These are phyloP conservation scores for Metarhizium anisopliae DNA, from an alignment of 2,329 filamentous ascomycete genomes.

Conservation along the genomic window DNA sequence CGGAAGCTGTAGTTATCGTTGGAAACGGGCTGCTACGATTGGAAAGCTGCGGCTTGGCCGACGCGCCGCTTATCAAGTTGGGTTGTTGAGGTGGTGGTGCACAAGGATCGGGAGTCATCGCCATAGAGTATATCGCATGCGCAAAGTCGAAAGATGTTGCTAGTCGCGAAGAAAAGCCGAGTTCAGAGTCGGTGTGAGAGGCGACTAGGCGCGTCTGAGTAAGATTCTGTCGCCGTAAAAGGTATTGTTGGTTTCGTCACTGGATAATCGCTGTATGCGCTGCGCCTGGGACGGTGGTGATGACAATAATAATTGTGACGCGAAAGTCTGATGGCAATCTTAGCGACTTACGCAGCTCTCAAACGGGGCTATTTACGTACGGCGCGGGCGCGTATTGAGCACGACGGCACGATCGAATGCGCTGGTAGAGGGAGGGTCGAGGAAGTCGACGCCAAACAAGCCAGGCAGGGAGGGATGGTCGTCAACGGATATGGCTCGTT, in stretches of 20 bases:
- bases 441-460: background rate
- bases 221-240: background rate
- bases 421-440: background rate
- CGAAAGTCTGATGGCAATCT: background rate
- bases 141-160: background rate
- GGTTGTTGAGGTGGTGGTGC: conserved; percentile 11
- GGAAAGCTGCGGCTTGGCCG: conserved; percentile 14
- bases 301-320: background rate
- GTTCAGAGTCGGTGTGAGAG: background rate
- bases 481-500: background rate
- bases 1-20: conserved; percentile 18
- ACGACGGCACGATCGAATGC: conserved; percentile 2
- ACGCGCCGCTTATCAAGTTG: conserved; percentile 17
- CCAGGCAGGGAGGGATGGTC: background rate
- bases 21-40: conserved; percentile 24
- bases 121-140: conserved; percentile 19
- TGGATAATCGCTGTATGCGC: background rate
- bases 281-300: background rate
- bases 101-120: conserved; percentile 20
- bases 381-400: background rate
- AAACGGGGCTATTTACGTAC: background rate
- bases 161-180: background rate
- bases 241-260: background rate
- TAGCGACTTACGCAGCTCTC: background rate
- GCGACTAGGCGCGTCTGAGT: background rate